Base-by-base conservation (phyloP, 768 basidiomycete genomes). In the Leccinum obscurum region DNA sequence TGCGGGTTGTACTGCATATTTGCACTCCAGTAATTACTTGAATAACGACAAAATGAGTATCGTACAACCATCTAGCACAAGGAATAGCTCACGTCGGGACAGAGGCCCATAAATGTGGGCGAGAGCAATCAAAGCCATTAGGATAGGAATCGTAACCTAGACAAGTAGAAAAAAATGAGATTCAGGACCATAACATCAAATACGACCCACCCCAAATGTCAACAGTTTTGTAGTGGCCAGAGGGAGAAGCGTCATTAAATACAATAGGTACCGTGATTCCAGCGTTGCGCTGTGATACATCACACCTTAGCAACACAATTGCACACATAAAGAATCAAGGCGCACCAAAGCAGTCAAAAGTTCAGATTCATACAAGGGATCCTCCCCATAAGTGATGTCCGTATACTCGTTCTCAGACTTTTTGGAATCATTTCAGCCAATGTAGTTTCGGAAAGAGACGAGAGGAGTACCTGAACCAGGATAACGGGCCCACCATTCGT, bases 401-500 rank as follows among this genome's bases (percentile, higher is more conserved):
- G 68, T 81, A 68, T 77, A 85, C 66, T 85, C 84, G 60, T 85
- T 85, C 63, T 85, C 84, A 6, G 82, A 81, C 73, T 85, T 44
- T 30, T 54, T 15, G 37, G 22, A 63, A 52, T 15, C 22, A 53
- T 30, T 57, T 63, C 15, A 51, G 22, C 17, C 24, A 11, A 4
- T n/a, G 17, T 13, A 35, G 1, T 2, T 44, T 78, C 10, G 78
- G 76, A 39, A 81, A 41, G 79, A 50, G 30, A 56, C 4, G 2
- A 49, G 14, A 74, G 24, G 72, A 37, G 56, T 46, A 58, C 60
- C 51, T 58, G 62, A 39, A 68, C 64, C 8, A 79, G 41, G 77
- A 75, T 75, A 77, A 85, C 80, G 22, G 85, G 84, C 6, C 86
- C 86, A 10, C 83, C 86, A 22, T 83, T 80, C 13, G 82, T 80